Evolutionary conservation across 495 filamentous ascomycete genomes (phyloP), one percentile per base, ranked within the genome.

Genomic region (Pseudotulostoma volvatum): DNA sequence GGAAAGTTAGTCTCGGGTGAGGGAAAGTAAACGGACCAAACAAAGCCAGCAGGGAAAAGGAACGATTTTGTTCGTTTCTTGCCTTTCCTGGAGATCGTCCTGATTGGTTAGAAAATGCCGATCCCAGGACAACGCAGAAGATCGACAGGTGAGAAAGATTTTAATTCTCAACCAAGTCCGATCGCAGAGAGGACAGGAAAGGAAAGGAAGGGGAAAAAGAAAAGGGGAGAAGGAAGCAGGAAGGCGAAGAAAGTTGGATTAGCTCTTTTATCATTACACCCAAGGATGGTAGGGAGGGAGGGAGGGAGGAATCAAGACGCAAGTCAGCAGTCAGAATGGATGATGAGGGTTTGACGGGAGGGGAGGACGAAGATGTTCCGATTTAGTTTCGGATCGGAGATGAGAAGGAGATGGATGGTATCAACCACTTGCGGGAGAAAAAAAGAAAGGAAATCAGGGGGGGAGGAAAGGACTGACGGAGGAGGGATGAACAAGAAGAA

Each of bases 261-360:
- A n/a, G n/a, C n/a, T n/a, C n/a, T n/a, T n/a, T n/a, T n/a, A n/a
- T n/a, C n/a, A n/a, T n/a, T n/a, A n/a, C n/a, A n/a, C n/a, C n/a
- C n/a, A n/a, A n/a, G n/a, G n/a, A n/a, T n/a, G n/a, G n/a, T n/a
- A n/a, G n/a, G n/a, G n/a, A n/a, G n/a, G n/a, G n/a, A n/a, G n/a
- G n/a, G n/a, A n/a, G n/a, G 17, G 39, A 28, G 19, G 39, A 48
- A 45, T 41, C 44, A 49, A 51, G 49, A 47, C 48, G 37, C 36
- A 36, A 30, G 39, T 41, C 47, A n/a, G n/a, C n/a, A n/a, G n/a
- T 45, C 54, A 45, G 38, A 34, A 47, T 44, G 37, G 31, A 31
- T 19, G 38, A 33, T 32, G 36, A 44, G 17, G 33, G 20, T 33
- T 20, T 25, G 9, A 37, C 34, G 34, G 28, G 17, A 20, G 38